Evolutionary conservation across 371 early-diverging fungal genomes (phyloP), one percentile per base, ranked within the genome.

Genomic region (Circinella umbellata): DNA sequence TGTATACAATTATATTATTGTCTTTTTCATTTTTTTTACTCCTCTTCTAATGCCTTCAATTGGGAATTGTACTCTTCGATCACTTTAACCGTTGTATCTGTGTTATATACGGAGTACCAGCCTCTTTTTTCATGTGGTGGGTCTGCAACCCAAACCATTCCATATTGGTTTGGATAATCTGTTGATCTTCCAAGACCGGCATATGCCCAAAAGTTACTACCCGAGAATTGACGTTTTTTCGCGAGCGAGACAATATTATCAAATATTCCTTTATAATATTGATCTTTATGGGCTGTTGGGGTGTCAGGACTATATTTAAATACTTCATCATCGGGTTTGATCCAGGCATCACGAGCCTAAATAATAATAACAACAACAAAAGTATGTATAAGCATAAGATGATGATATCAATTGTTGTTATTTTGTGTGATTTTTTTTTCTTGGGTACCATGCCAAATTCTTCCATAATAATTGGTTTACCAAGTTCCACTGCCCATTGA

Each of bases 391-490:
- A 27, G 36, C 3, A 27, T 27, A 27, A 27, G 2, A 27, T 27
- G 2, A 27, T 27, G 27, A 27, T 27, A 27, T 27, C 27, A 27
- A 27, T 27, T 27, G 27, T 27, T 27, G 27, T 27, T 27, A 27
- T 27, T 27, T 27, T 27, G 27, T 27, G 42, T 9, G 42, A 1
- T 11, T 42, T 9, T 42, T 42, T 6, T 17, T 46, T 36, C 3
- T 59, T 47, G 46, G 34, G 34, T 69, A 69, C 69, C 77, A 86
- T 77, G 39, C 89, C 89, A 74, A 82, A 89, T 70, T 89, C 89
- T 72, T 84, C 89, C 51, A 89, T 49, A 3, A 88, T 68, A 14
- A 89, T 69, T 0, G 89, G 89, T 66, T 89, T 89, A 0, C 74
- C 60, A 20, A 89, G 53, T 4, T 59, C 64, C 2, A 46, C 47